Conservation (phyloP, 1,139 yeast genomes). For the Yamadazyma atmosphaerica region DNA sequence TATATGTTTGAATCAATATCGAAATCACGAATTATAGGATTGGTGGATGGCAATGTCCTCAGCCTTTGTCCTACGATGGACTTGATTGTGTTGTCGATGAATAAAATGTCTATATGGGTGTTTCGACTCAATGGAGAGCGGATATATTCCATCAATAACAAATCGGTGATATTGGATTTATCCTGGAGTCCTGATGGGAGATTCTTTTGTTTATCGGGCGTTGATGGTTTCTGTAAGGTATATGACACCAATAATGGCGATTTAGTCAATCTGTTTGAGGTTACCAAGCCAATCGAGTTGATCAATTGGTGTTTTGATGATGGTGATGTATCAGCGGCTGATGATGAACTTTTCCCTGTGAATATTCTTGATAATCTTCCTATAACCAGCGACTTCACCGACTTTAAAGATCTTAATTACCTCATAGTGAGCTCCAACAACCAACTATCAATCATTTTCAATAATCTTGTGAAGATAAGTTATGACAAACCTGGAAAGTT, state of each 20-base stretch:
- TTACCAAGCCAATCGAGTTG: conserved; percentile 20
- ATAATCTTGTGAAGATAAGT: conserved; percentile 25
- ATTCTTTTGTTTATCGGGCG: conserved; percentile 46
- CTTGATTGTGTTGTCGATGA: conserved; percentile 49
- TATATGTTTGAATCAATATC: conserved; percentile 14
- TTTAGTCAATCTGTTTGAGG: conserved; percentile 26
- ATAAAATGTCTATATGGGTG: conserved; percentile 50
- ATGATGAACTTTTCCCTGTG: conserved; percentile 22
- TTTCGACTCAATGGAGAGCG: conserved; percentile 57
- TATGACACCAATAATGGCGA: conserved; percentile 53
- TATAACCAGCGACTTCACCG: conserved; percentile 14
- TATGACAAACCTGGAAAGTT: conserved; percentile 16
- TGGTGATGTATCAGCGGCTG: background rate
- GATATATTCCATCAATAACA: conserved; percentile 49
- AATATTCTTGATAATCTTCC: conserved; percentile 32
- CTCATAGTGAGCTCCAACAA: conserved; percentile 11
- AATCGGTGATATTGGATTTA: conserved; percentile 33
- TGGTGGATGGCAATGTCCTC: conserved; percentile 42
- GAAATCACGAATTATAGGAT: conserved; percentile 27
- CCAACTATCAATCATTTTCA: conserved; percentile 21
- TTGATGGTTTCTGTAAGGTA: conserved; percentile 45
- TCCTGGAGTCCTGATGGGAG: conserved; percentile 39
- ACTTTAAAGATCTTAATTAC: conserved; percentile 10
- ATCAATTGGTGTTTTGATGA: conserved; percentile 23
- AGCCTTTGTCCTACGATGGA: conserved; percentile 61